These are phyloP conservation scores for Prunus campanulata DNA, from an alignment of 306 rosid species.

Conservation along the genomic window DNA sequence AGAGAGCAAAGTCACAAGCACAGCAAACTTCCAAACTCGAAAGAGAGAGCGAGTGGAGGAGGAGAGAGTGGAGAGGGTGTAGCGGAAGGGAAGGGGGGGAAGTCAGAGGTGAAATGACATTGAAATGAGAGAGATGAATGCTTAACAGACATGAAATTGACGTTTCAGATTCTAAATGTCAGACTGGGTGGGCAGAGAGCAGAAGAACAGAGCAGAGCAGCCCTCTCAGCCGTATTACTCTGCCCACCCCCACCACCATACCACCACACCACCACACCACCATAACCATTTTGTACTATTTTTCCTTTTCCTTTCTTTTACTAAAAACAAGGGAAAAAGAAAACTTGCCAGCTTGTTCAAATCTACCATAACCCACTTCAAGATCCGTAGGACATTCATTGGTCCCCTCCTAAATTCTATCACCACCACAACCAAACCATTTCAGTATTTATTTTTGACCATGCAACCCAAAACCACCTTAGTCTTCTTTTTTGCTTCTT, in stretches of 20 bases:
- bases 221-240: slow-evolving; percentile 20
- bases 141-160: slow-evolving; percentile 69
- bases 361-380: neutral
- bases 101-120: slow-evolving; percentile 63
- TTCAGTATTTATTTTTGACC: neutral
- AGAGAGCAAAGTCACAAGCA: neutral
- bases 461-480: neutral
- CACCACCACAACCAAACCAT: neutral
- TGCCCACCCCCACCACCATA: neutral
- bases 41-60: slow-evolving; percentile 36
- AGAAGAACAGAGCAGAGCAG: slow-evolving; percentile 13
- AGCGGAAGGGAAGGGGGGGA: slow-evolving; percentile 18
- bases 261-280: neutral
- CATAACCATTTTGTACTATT: neutral
- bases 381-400: slow-evolving; percentile 22
- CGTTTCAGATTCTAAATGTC: slow-evolving; percentile 97
- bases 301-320: neutral
- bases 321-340: neutral
- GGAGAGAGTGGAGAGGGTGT: slow-evolving; percentile 25
- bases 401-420: neutral
- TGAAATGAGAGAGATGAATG: slow-evolving; percentile 55
- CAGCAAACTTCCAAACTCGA: neutral
- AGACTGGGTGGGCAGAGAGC: slow-evolving; percentile 18
- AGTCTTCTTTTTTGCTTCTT: neutral
- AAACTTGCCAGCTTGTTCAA: slow-evolving; percentile 9